Percentiles rank a stretch among this genome's conserved stretches.
Conservation (phyloP, 2,329 filamentous ascomycete species). For the Colletotrichum truncatum region DNA sequence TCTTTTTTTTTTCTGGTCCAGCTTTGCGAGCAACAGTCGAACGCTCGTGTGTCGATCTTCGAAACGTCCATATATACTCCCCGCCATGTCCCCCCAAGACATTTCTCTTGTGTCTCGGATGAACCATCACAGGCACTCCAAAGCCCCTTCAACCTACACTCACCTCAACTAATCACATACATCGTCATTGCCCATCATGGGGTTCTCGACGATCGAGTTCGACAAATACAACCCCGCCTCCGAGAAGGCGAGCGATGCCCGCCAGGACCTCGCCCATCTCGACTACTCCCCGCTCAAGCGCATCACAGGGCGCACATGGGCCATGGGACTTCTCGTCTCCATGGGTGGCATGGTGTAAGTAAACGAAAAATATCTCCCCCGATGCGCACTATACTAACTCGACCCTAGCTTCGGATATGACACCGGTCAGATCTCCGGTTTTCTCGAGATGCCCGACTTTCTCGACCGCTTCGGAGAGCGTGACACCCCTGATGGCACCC, state of each 20-base stretch:
- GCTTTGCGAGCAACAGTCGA: neutral
- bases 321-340: conserved; percentile 51
- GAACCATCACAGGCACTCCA: conserved; percentile 15
- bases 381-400: conserved; percentile 3
- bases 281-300: conserved; percentile 56
- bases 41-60: conserved; percentile 6
- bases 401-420: conserved; percentile 53
- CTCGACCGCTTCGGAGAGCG: conserved; percentile 57
- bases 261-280: conserved; percentile 46
- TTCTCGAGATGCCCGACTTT: conserved; percentile 68
- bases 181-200: conserved; percentile 28
- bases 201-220: conserved; percentile 46
- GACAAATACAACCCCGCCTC: conserved; percentile 52
- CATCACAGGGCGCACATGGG: conserved; percentile 45
- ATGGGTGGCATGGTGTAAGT: conserved; percentile 56
- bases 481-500: conserved; percentile 44
- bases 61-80: conserved; percentile 27
- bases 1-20: neutral
- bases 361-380: no score
- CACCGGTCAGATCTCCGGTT: conserved; percentile 64
- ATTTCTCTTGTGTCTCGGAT: neutral
- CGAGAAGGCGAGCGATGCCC: conserved; percentile 44
- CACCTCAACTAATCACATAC: conserved; percentile 54
- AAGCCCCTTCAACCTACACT: conserved; percentile 33
- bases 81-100: neutral